phyloP scores from a whole-genome alignment of 23 red algal species.

The Pyropia haitanensis region DNA sequence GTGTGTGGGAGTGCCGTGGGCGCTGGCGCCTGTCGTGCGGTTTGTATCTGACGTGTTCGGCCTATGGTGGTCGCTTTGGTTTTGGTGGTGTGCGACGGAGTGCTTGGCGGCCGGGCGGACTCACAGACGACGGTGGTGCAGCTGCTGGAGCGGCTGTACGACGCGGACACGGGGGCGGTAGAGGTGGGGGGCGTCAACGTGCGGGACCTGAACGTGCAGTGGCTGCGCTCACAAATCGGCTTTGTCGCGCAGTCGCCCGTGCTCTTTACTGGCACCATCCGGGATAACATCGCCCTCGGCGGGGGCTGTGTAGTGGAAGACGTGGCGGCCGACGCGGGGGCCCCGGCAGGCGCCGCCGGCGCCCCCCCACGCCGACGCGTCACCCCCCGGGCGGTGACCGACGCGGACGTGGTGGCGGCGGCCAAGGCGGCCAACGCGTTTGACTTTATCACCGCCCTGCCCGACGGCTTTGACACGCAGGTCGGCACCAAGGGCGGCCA shows the following conservation, averaged over 20 bases:
- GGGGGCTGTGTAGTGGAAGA: constrained; percentile 27
- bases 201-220: constrained; percentile 58
- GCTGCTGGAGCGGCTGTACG: constrained; percentile 25
- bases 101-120: too few relatives aligned
- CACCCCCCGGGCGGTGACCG: constrained; percentile 33
- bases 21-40: too few relatives aligned
- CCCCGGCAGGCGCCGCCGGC: neutral
- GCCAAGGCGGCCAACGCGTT: constrained; percentile 66
- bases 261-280: constrained; percentile 76
- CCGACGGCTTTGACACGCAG: constrained; percentile 70
- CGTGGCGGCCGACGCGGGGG: constrained; percentile 17
- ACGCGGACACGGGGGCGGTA: constrained; percentile 36
- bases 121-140: constrained; percentile 19
- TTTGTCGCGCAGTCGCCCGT: constrained; percentile 90
- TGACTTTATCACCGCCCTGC: constrained; percentile 65
- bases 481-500: constrained; percentile 69
- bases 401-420: constrained; percentile 37
- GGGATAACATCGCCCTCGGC: constrained; percentile 87
- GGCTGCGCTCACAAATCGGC: constrained; percentile 77
- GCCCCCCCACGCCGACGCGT: neutral
- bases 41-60: too few relatives aligned
- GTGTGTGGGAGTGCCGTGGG: too few relatives aligned
- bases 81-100: too few relatives aligned
- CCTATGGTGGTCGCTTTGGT: too few relatives aligned
- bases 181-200: constrained; percentile 53